phyloP scores from a whole-genome alignment of 1,139 yeast genomes.

The Kodamaea suecica region DNA sequence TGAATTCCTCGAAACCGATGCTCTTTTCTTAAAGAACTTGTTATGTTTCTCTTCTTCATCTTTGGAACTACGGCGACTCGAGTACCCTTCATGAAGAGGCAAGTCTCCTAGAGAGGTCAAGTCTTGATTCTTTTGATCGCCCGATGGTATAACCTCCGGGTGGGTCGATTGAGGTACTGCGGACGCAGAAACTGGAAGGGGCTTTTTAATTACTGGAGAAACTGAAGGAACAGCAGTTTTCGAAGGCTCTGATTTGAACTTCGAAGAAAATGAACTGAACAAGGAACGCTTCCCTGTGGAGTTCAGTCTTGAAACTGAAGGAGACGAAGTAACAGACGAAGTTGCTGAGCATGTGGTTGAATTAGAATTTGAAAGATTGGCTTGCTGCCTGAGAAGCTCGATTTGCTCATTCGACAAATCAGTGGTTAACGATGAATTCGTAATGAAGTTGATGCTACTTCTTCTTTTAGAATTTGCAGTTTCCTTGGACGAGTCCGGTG shows the following conservation, averaged over 20 bases:
- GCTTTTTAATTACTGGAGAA: too few relatives aligned
- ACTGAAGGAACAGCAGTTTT: too few relatives aligned
- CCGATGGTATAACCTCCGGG: slow-evolving; percentile 10
- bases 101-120: slow-evolving; percentile 20
- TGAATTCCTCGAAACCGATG: not conserved
- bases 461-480: slow-evolving; percentile 17
- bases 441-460: slow-evolving; percentile 16
- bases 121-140: slow-evolving; percentile 19
- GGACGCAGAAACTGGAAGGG: too few relatives aligned
- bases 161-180: slow-evolving; percentile 7
- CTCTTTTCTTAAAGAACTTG: not conserved
- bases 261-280: slow-evolving; percentile 54
- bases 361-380: too few relatives aligned
- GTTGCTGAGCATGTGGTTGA: not conserved
- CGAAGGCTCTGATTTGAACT: slow-evolving; percentile 40
- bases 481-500: too few relatives aligned
- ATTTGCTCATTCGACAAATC: slow-evolving; percentile 8
- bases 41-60: not conserved
- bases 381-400: not conserved
- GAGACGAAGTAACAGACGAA: slow-evolving; percentile 13
- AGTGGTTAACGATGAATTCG: slow-evolving; percentile 8
- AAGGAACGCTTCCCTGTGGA: slow-evolving; percentile 40
- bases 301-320: slow-evolving; percentile 22
- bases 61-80: slow-evolving; percentile 1
- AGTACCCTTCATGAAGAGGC: slow-evolving; percentile 5